Evolutionary conservation across 805 yeast genomes (phyloP), one percentile per base, ranked within the genome.

Genomic region (Candida pini): DNA sequence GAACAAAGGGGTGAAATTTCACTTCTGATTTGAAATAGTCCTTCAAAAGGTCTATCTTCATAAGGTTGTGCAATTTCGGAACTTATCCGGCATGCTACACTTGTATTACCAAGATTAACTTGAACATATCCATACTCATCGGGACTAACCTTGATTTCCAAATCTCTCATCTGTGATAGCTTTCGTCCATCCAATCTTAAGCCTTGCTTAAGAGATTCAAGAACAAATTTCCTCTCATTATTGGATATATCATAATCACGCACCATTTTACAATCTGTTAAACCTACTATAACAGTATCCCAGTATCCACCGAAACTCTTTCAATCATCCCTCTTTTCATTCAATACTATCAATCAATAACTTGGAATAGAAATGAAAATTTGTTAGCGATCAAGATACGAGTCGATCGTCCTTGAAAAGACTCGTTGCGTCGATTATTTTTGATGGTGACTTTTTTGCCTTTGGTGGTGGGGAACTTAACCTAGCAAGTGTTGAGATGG

Each of bases 31-130:
- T 73, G 67, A 54, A 92, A 88, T 4, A 83, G 51, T 2, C 98
- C 98, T 58, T 92, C 98, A 54, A 86, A 90, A 0, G 97, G 97
- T 35, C 96, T 69, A 46, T 89, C 95, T 32, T 87, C 95, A 43
- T 71, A 81, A 1, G 98, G 98, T 39, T 75, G 73, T 4, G 75
- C 69, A 10, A 92, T 78, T 34, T 76, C 80, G 9, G 94, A 82
- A 13, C 88, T 76, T 5, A 90, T 78, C 36, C 85, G 68, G 4
- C 76, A 87, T 2, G 80, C 70, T 9, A 85, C 72, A 47, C 74
- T 59, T 16, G 97, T 89, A 25, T 73, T 65, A 0, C 97, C 97
- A 55, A 88, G 67, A 12, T 60, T 62, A 3, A 90, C 79, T 46
- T 85, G 86, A 4, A 81, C 94, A 48, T 77, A 81, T 9, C 97